Percentiles rank a stretch among this genome's conserved stretches.
phyloP scores from a whole-genome alignment of 2,329 filamentous ascomycete species.

The Apiospora arundinis region DNA sequence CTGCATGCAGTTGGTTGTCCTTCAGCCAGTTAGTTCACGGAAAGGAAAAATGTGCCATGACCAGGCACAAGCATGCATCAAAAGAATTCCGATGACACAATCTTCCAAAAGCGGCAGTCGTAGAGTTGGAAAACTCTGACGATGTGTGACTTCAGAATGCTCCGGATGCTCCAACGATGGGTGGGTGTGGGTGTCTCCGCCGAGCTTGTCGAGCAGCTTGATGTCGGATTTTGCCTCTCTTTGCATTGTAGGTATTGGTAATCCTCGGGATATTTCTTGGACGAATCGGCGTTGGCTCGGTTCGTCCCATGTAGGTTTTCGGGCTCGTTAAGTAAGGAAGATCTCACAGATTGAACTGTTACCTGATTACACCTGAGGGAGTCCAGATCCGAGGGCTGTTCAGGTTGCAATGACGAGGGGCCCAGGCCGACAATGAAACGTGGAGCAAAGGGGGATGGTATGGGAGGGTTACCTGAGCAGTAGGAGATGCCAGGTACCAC shows the following conservation, averaged over 20 bases:
- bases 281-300: neutral
- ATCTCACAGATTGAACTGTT: neutral
- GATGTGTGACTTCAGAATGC: neutral
- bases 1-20: neutral
- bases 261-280: neutral
- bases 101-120: neutral
- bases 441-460: neutral
- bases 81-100: slow-evolving; percentile 1
- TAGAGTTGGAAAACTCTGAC: neutral
- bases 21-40: neutral
- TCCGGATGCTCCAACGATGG: neutral
- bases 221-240: too few species aligned
- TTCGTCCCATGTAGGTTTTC: neutral
- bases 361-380: neutral
- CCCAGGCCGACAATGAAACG: slow-evolving; percentile 4
- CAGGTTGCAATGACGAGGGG: neutral
- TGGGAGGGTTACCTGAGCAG: too few species aligned
- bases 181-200: neutral
- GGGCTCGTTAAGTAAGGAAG: neutral
- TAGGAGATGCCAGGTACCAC: slow-evolving; percentile 2
- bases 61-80: neutral
- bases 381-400: neutral
- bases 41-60: neutral
- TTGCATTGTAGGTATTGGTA: neutral
- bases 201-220: too few species aligned